Evolutionary conservation across 2,329 filamentous ascomycete species (phyloP).

Genomic region (Aspergillus sojae): DNA sequence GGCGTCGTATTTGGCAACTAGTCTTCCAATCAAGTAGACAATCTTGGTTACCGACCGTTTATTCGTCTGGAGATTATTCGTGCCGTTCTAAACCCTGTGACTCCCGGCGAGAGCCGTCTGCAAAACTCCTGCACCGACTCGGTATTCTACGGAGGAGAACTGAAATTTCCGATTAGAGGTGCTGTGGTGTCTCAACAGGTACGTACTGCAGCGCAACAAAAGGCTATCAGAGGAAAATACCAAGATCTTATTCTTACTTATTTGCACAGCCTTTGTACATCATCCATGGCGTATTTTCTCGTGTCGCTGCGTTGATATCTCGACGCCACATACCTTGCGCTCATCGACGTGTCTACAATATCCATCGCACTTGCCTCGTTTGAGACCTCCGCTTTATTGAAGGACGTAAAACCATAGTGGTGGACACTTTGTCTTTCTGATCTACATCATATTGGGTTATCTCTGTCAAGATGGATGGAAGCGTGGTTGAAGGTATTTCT

Average conservation of each 20-base stretch:
- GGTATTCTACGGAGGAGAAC: neutral
- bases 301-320: neutral
- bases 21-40: neutral
- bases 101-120: neutral
- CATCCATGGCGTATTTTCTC: neutral
- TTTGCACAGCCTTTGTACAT: neutral
- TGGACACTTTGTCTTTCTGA: neutral
- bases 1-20: neutral
- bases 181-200: constrained; percentile 2
- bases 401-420: neutral
- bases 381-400: neutral
- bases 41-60: neutral
- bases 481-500: constrained; percentile 43
- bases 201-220: neutral
- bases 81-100: neutral
- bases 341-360: neutral
- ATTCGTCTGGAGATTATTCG: neutral
- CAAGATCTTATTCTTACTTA: neutral
- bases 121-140: neutral
- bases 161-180: neutral
- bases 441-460: neutral
- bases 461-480: constrained; percentile 24
- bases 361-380: neutral
- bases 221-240: neutral
- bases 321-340: constrained; percentile 1